Conservation (phyloP, 495 filamentous ascomycete species). For the Xylaria nigripes region DNA sequence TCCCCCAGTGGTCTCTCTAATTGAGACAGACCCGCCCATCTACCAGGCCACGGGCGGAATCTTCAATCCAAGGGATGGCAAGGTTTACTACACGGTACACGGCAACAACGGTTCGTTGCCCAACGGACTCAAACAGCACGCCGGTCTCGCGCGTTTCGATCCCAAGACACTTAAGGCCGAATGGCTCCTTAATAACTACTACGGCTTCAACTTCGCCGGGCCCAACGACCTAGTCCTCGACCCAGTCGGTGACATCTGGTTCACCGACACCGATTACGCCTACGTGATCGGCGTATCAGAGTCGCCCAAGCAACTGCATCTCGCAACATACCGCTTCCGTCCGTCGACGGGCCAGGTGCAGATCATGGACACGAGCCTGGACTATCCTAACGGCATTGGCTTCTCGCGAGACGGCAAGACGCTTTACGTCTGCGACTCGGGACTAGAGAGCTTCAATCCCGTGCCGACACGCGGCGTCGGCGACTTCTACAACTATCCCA, state of each 20-base stretch:
- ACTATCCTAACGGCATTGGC: slow-evolving; percentile 36
- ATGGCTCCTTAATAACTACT: slow-evolving; percentile 29
- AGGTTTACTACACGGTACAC: slow-evolving; percentile 22
- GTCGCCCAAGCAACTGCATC: slow-evolving; percentile 37
- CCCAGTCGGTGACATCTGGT: slow-evolving; percentile 44
- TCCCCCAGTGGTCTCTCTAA: slow-evolving; percentile 27
- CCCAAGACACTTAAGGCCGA: slow-evolving; percentile 24
- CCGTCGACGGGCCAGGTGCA: slow-evolving; percentile 27
- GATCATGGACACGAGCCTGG: slow-evolving; percentile 21
- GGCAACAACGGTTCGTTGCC: slow-evolving; percentile 21
- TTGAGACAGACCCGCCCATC: slow-evolving; percentile 29
- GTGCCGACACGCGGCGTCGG: not conserved
- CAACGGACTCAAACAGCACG: slow-evolving; percentile 20
- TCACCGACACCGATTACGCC: slow-evolving; percentile 49
- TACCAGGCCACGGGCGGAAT: slow-evolving; percentile 29
- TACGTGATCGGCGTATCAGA: slow-evolving; percentile 27
- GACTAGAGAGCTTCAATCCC: slow-evolving; percentile 8
- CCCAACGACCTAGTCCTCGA: slow-evolving; percentile 26
- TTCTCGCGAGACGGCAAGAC: slow-evolving; percentile 36
- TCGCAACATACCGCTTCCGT: slow-evolving; percentile 40
- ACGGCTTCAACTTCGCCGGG: slow-evolving; percentile 29
- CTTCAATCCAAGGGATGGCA: slow-evolving; percentile 16
- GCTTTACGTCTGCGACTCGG: slow-evolving; percentile 39
- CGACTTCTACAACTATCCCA: not conserved
- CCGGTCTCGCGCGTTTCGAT: slow-evolving; percentile 21